phyloP scores from a whole-genome alignment of 2,329 filamentous ascomycete genomes.

The Calonectria hongkongensis region DNA sequence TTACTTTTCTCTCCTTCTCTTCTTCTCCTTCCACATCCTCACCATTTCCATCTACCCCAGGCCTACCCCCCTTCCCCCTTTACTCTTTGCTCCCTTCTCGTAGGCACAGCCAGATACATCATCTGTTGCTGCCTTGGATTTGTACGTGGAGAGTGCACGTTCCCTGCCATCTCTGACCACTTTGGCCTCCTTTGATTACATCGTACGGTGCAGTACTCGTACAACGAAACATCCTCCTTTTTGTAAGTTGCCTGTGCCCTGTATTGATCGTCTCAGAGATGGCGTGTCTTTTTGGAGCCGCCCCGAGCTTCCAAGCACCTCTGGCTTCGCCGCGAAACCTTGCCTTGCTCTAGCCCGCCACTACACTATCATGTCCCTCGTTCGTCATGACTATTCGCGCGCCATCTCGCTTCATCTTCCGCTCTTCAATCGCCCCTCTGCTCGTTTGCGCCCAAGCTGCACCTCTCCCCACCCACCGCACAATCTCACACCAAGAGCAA shows the following conservation, averaged over 20 bases:
- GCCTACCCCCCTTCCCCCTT: constrained; percentile 26
- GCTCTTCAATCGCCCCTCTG: constrained; percentile 11
- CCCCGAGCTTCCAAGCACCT: constrained; percentile 8
- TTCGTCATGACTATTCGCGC: constrained; percentile 6
- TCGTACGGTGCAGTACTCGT: constrained; percentile 56
- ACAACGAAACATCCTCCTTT: constrained; percentile 49
- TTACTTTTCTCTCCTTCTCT: constrained; percentile 38
- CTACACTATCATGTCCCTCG: constrained; percentile 11
- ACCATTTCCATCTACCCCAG: constrained; percentile 39
- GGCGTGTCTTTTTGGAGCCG: constrained; percentile 38
- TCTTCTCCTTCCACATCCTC: constrained; percentile 42
- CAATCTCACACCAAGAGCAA: constrained; percentile 28
- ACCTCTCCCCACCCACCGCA: constrained; percentile 46
- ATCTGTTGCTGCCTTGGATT: constrained; percentile 47
- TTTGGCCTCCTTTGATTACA: constrained; percentile 52
- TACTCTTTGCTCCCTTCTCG: constrained; percentile 29
- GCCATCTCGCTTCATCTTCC: constrained; percentile 8
- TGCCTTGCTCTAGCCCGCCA: constrained; percentile 15
- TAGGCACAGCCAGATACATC: constrained; percentile 42
- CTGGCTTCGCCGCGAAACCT: background rate
- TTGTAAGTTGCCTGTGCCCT: constrained; percentile 52
- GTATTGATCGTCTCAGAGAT: constrained; percentile 39
- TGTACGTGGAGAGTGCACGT: constrained; percentile 52
- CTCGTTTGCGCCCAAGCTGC: constrained; percentile 21
- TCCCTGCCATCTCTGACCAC: constrained; percentile 54